Evolutionary conservation across 192 early-diverging fungal species (phyloP).

Genomic region (Geranomyces variabilis): DNA sequence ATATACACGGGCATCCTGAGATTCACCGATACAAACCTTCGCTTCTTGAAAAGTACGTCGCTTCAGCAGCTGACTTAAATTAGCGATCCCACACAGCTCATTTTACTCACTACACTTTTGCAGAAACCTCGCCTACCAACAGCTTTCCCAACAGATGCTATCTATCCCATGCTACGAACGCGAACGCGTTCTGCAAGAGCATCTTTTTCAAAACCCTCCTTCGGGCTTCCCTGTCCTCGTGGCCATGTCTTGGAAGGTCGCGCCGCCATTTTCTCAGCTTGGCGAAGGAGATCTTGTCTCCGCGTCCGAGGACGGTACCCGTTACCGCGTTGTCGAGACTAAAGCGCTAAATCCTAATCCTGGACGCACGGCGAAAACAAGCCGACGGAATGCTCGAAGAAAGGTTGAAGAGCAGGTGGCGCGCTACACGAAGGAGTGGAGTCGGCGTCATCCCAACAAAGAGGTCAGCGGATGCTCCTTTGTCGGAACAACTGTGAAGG

Average conservation of each 20-base stretch:
- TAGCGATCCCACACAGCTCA: no score
- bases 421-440: slow-evolving; percentile 10
- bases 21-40: no score
- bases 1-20: no score
- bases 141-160: no score
- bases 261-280: not conserved
- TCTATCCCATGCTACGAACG: no score
- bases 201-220: not conserved
- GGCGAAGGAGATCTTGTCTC: slow-evolving; percentile 24
- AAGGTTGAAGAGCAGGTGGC: slow-evolving; percentile 7
- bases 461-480: not conserved
- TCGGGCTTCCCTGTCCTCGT: slow-evolving; percentile 4
- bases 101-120: no score
- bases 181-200: not conserved
- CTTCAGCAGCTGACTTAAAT: no score
- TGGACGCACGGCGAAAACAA: not conserved
- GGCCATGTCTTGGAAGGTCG: slow-evolving; percentile 3
- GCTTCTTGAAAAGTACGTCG: no score
- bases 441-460: slow-evolving; percentile 10
- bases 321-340: slow-evolving; percentile 6
- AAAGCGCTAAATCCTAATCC: not conserved
- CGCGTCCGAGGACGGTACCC: not conserved
- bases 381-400: not conserved
- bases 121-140: no score
- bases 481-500: not conserved